phyloP scores from a whole-genome alignment of 2,329 filamentous ascomycete species.

The Aspergillus caelatus region DNA sequence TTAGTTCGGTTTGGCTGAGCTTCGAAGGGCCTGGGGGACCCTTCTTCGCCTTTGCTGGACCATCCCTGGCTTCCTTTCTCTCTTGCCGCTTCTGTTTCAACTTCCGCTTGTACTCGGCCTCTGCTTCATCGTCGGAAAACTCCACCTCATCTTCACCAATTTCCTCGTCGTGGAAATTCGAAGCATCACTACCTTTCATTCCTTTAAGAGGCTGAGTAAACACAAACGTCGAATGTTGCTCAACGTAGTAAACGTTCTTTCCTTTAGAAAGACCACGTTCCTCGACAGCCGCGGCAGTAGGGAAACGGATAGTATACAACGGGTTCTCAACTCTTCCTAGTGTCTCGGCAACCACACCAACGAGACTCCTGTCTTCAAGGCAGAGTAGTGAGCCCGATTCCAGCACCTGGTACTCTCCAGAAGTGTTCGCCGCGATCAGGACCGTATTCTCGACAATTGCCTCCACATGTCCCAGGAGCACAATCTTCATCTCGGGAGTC shows the following conservation, averaged over 20 bases:
- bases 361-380: slow-evolving; percentile 70
- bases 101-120: slow-evolving; percentile 76
- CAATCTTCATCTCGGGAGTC: slow-evolving; percentile 74
- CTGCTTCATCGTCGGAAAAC: slow-evolving; percentile 95
- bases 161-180: slow-evolving; percentile 94
- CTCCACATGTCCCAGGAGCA: slow-evolving; percentile 74
- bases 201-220: slow-evolving; percentile 81
- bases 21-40: slow-evolving; percentile 42
- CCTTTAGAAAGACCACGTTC: slow-evolving; percentile 69
- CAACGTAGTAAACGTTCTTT: slow-evolving; percentile 76
- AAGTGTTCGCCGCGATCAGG: slow-evolving; percentile 75
- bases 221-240: slow-evolving; percentile 76
- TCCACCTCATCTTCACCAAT: slow-evolving; percentile 82
- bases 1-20: slow-evolving; percentile 52
- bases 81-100: slow-evolving; percentile 67
- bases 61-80: slow-evolving; percentile 53
- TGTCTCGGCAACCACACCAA: slow-evolving; percentile 82
- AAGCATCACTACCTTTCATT: slow-evolving; percentile 88
- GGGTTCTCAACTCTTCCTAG: slow-evolving; percentile 85
- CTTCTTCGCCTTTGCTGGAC: slow-evolving; percentile 41
- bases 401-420: slow-evolving; percentile 82
- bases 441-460: slow-evolving; percentile 76
- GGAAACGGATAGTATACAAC: slow-evolving; percentile 80
- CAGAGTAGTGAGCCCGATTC: slow-evolving; percentile 85
- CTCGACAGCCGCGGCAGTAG: slow-evolving; percentile 67